These are phyloP conservation scores for Marchantia paleacea DNA, from an alignment of 225 moss, liverwort and hornwort genomes.

Conservation along the genomic window DNA sequence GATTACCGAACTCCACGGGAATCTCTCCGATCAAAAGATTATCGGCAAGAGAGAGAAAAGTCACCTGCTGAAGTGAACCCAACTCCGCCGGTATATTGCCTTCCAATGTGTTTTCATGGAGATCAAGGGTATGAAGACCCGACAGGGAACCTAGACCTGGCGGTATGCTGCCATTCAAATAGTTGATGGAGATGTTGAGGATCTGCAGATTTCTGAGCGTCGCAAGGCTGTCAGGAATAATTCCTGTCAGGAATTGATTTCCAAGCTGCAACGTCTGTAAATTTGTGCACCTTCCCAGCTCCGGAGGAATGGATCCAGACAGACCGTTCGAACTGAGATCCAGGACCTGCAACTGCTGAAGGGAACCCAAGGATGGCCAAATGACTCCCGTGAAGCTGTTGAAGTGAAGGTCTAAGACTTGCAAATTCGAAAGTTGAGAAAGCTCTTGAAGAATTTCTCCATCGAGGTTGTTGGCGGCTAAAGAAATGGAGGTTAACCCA, in stretches of 20 bases:
- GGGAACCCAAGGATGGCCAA: slow-evolving; percentile 49
- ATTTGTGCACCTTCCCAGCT: slow-evolving; percentile 58
- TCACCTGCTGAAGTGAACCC: slow-evolving; percentile 44
- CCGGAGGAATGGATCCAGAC: slow-evolving; percentile 54
- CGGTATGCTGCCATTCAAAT: slow-evolving; percentile 57
- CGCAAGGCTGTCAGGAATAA: slow-evolving; percentile 55
- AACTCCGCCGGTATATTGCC: slow-evolving; percentile 50
- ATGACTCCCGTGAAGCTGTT: slow-evolving; percentile 56
- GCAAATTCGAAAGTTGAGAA: slow-evolving; percentile 46
- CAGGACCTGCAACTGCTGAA: slow-evolving; percentile 65
- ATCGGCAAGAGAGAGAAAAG: slow-evolving; percentile 44
- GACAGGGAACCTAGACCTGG: slow-evolving; percentile 43
- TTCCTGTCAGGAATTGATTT: slow-evolving; percentile 52
- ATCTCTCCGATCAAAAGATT: slow-evolving; percentile 62
- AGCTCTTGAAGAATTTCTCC: slow-evolving; percentile 53
- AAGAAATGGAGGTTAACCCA: slow-evolving; percentile 41
- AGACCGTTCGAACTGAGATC: slow-evolving; percentile 56
- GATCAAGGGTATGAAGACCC: slow-evolving; percentile 42
- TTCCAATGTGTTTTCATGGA: slow-evolving; percentile 43
- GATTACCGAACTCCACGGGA: slow-evolving; percentile 44
- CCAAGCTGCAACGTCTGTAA: slow-evolving; percentile 54
- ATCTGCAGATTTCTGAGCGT: slow-evolving; percentile 43
- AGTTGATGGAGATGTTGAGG: slow-evolving; percentile 54
- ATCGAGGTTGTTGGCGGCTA: slow-evolving; percentile 47
- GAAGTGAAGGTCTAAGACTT: slow-evolving; percentile 51